Evolutionary conservation across 768 basidiomycete genomes (phyloP), one percentile per base, ranked within the genome.

Genomic region (Pleurotus sapidus): DNA sequence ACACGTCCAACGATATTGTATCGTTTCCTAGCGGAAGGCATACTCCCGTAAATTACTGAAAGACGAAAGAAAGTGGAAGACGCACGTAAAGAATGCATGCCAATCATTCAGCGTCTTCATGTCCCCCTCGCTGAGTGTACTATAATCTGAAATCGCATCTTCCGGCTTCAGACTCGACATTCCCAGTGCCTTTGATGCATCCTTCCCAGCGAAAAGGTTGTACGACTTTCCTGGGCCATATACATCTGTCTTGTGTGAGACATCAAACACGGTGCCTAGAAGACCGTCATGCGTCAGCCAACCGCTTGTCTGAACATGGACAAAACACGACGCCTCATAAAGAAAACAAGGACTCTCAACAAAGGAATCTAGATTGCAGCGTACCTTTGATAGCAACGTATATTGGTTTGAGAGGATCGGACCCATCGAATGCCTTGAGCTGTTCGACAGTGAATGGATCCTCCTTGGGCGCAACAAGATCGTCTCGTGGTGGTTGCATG

Each of bases 321-420:
- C n/a, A 42, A 54, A 34, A 34, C 30, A 34, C 30, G 30, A 3
- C 30, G 30, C 11, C 30, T 34, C 9, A 34, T 34, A 11, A 34
- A 8, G 30, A 34, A 34, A 34, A 34, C 30, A 34, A 34, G 30
- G 30, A 7, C 30, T 4, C 9, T 34, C 30, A 34, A 34, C 30
- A 34, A 34, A 34, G 9, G 11, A 34, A 34, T 3, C 30, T 34
- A 9, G 9, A 34, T 11, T 27, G 30, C 17, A 18, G 63, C 67
- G 43, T 57, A 87, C 92, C 93, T 79, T 97, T 98, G 75, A 98
- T 95, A 27, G 93, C 88, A 43, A 98, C 89, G 63, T 89, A 94
- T 60, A 98, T 91, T 0, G 93, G 91, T 63, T 83, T 84, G 40
- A 70, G 65, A 0, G 78, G 67, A 60, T 86, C 82, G 0, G 77